Conservation (phyloP, 352 stramenopile species). For the Phytophthora hibernalis region DNA sequence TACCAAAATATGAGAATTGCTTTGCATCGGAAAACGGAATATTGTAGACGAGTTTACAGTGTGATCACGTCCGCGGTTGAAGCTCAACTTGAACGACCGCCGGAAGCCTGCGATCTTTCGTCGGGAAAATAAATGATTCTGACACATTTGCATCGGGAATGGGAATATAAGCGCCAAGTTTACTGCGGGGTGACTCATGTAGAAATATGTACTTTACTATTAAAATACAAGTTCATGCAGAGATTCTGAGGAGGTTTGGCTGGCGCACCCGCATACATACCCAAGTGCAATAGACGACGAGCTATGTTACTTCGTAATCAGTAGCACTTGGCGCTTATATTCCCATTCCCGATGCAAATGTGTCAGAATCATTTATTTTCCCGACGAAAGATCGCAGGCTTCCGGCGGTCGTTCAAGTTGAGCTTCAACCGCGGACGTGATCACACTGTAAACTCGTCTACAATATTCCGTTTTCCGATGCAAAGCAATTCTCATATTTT, state of each 20-base stretch:
- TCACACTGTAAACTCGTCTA: constrained; percentile 15
- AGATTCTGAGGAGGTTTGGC: no score
- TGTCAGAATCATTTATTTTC: constrained; percentile 21
- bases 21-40: constrained; percentile 13
- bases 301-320: neutral
- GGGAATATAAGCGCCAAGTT: constrained; percentile 4
- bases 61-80: constrained; percentile 9
- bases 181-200: no score
- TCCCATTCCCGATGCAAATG: constrained; percentile 19
- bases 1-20: neutral
- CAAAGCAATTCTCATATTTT: neutral
- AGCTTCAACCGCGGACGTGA: constrained; percentile 1
- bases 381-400: constrained; percentile 19
- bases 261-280: no score
- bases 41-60: constrained; percentile 8
- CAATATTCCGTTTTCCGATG: constrained; percentile 11
- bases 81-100: constrained; percentile 10
- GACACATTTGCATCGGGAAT: constrained; percentile 25
- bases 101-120: constrained; percentile 19
- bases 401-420: constrained; percentile 17
- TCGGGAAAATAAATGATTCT: constrained; percentile 20
- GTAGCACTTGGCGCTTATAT: constrained; percentile 4
- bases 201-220: no score
- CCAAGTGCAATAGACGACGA: no score
- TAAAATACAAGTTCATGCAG: neutral